A percentile compares a stretch with the other conserved stretches of the same genome.
phyloP scores from a whole-genome alignment of 2,329 filamentous ascomycete genomes.

The Penicillium crustosum region DNA sequence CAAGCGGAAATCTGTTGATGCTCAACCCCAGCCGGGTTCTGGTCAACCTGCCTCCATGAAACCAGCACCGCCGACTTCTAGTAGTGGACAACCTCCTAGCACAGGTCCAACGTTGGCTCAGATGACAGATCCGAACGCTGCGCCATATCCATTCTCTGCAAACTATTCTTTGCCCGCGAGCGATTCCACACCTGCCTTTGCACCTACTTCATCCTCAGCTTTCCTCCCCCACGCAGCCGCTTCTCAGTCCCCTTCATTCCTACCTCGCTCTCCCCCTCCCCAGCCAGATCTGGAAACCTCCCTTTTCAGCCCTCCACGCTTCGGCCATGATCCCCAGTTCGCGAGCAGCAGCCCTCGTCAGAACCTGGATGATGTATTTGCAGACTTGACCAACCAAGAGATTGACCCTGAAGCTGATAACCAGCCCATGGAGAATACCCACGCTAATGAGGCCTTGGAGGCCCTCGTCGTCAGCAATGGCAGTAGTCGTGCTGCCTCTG shows the following conservation, averaged over 20 bases:
- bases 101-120: constrained; percentile 37
- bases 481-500: constrained; percentile 34
- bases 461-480: constrained; percentile 42
- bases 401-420: constrained; percentile 34
- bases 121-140: constrained; percentile 31
- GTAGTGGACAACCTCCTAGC: constrained; percentile 30
- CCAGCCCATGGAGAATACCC: constrained; percentile 45
- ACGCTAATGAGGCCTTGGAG: constrained; percentile 50
- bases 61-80: constrained; percentile 34
- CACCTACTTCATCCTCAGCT: constrained; percentile 35
- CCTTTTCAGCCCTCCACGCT: constrained; percentile 45
- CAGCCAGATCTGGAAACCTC: constrained; percentile 39
- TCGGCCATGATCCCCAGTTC: constrained; percentile 35
- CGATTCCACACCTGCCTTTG: constrained; percentile 40
- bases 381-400: constrained; percentile 49
- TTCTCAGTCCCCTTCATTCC: constrained; percentile 41
- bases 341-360: constrained; percentile 42
- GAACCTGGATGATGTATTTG: constrained; percentile 48
- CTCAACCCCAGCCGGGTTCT: constrained; percentile 21
- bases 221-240: constrained; percentile 39
- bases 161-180: constrained; percentile 40
- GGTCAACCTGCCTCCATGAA: constrained; percentile 31
- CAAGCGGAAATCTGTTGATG: constrained; percentile 68
- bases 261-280: constrained; percentile 41
- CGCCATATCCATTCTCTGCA: constrained; percentile 41